These are phyloP conservation scores for Trichoderma reesei DNA, from an alignment of 495 filamentous ascomycete genomes.

Conservation along the genomic window DNA sequence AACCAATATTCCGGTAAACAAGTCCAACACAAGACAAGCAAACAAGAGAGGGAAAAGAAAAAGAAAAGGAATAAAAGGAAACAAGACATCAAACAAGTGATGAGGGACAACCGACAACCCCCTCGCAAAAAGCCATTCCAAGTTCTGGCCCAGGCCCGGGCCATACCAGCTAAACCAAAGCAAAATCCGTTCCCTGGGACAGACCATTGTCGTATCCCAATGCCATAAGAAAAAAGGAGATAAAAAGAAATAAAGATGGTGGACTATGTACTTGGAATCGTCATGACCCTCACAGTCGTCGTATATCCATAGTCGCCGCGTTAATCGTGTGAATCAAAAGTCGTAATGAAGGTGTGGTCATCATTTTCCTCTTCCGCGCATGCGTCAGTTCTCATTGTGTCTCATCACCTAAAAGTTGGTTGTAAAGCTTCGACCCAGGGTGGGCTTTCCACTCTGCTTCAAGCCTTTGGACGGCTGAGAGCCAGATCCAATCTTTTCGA, in stretches of 20 bases:
- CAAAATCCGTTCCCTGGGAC: background rate
- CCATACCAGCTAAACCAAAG: constrained; percentile 1
- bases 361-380: background rate
- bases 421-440: constrained; percentile 32
- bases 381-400: background rate
- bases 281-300: constrained; percentile 1
- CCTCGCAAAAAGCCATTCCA: background rate
- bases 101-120: background rate
- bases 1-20: constrained; percentile 1
- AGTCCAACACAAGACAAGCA: too few relatives aligned
- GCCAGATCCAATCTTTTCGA: constrained; percentile 72
- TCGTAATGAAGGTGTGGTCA: background rate
- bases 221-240: background rate
- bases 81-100: background rate
- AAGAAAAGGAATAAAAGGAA: background rate
- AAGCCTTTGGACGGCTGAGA: constrained; percentile 13
- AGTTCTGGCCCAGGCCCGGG: background rate
- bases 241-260: background rate
- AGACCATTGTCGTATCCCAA: background rate
- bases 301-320: background rate
- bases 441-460: constrained; percentile 25
- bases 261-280: constrained; percentile 3
- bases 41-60: background rate
- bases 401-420: constrained; percentile 27
- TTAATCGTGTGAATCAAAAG: background rate